Base-by-base conservation (phyloP, 2,329 filamentous ascomycete genomes). In the Blastomyces silverae region DNA sequence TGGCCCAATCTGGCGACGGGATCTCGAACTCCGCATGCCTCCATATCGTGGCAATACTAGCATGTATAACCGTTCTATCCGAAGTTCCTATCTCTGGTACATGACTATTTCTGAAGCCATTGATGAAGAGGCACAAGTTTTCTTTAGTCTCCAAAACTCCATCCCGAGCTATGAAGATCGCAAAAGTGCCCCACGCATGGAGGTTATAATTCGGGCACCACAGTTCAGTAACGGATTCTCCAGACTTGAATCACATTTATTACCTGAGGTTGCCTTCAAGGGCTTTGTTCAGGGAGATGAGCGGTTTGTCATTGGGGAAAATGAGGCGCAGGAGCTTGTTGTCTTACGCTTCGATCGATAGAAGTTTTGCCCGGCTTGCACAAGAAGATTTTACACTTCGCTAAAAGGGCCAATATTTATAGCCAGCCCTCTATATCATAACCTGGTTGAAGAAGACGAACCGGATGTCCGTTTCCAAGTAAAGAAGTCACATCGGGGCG, bases 271-370 rank as follows among this genome's bases (percentile, higher is more conserved):
- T 44, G 74, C 84, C 58, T 79, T 72, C 1, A 83, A 80, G 69
- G 85, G 83, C 0, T 79, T 78, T 66, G 83, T 88, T 20, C 80
- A 75, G 46, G 86, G 85, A 1, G 83, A 86, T 66, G 85, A 88
- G 72, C 74, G 83, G 64, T 87, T 85, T 80, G 63, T 88, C n/a
- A 73, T 88, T 13, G 85, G 86, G 0, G 83, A 87, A 74, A 85
- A 85, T 70, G 67, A 68, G 1, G 71, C 77, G 10, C 79, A 82
- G 42, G 78, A 80, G 66, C 72, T 88, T 57, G 83, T 84, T 0
- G 74, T 88, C 64, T 75, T 83, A 65, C 73, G 80, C 64, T 87
- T 88, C 67, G 74, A 77, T 61, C 58, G 58, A 31, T 61, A 25
- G 34, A 37, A 42, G 5, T 44, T 42, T 15, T 8, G 31, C 5